phyloP scores from a whole-genome alignment of 805 yeast species.

The Metschnikowia bowlesiae region DNA sequence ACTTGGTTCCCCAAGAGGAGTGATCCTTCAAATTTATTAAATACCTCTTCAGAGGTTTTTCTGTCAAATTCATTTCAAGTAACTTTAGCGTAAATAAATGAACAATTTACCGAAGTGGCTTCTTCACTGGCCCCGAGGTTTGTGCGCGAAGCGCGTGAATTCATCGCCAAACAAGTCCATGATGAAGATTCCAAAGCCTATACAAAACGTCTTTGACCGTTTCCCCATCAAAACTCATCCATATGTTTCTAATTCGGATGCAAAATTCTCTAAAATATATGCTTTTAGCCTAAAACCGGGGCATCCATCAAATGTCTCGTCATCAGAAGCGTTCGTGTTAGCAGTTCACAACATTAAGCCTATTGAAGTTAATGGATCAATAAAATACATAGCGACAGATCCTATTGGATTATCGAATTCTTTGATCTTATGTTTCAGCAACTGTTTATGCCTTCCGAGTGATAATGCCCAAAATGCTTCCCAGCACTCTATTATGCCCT shows the following conservation, averaged over 20 bases:
- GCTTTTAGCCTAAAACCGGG: not conserved
- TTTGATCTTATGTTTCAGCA: slow-evolving; percentile 44
- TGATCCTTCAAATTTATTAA: slow-evolving; percentile 8
- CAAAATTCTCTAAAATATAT: not conserved
- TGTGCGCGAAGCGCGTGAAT: not conserved
- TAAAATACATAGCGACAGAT: slow-evolving; percentile 47
- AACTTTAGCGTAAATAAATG: not conserved
- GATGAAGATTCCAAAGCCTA: slow-evolving; percentile 36
- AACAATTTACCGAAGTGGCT: not conserved
- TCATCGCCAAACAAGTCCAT: slow-evolving; percentile 4
- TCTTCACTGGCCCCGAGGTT: not conserved
- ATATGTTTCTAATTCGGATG: not conserved
- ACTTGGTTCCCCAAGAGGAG: slow-evolving; percentile 42
- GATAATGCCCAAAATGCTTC: slow-evolving; percentile 9
- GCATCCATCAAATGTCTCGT: not conserved
- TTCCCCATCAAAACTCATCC: slow-evolving; percentile 47
- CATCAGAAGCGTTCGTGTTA: slow-evolving; percentile 35
- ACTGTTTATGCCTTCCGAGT: slow-evolving; percentile 40
- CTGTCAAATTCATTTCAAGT: not conserved
- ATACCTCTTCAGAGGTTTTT: not conserved
- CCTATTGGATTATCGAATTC: slow-evolving; percentile 51
- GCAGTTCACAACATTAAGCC: slow-evolving; percentile 48
- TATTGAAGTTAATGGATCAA: slow-evolving; percentile 17
- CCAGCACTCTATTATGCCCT: slow-evolving; percentile 34
- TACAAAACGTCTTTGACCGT: slow-evolving; percentile 43